These are phyloP conservation scores for Sporisorium scitamineum DNA, from an alignment of 1,284 basidiomycete species.

Conservation along the genomic window DNA sequence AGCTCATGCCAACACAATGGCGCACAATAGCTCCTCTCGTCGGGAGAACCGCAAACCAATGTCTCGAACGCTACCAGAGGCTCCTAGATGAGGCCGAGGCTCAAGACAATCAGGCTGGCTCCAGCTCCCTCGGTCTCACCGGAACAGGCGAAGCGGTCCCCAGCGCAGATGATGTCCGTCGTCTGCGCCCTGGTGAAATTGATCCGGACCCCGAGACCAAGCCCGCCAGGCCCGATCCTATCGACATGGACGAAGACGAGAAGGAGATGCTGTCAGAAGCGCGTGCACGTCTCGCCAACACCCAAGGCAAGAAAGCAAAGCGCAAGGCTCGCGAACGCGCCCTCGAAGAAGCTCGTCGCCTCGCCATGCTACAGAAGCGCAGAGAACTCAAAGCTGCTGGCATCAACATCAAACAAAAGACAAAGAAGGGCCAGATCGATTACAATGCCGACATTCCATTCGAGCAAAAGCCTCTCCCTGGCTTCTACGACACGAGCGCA, in stretches of 20 bases:
- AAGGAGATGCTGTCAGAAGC: constrained; percentile 99
- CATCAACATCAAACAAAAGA: constrained; percentile 80
- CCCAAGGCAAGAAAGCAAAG: constrained; percentile 99
- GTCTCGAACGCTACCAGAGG: constrained; percentile 97
- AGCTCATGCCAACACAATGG: constrained; percentile 99
- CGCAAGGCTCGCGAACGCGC: constrained; percentile 88
- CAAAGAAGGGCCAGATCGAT: constrained; percentile 98
- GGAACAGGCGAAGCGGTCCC: constrained; percentile 84
- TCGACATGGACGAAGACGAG: constrained; percentile 99
- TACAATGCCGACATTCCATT: constrained; percentile 99
- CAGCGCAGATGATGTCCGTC: constrained; percentile 87
- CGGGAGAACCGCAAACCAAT: constrained; percentile 97
- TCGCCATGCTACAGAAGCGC: constrained; percentile 97
- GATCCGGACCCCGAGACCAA: constrained; percentile 99
- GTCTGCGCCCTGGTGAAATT: constrained; percentile 93
- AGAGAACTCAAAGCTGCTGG: constrained; percentile 97
- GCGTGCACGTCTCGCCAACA: constrained; percentile 95
- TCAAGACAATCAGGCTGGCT: constrained; percentile 51
- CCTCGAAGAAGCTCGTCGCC: constrained; percentile 90
- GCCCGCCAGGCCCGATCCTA: constrained; percentile 96
- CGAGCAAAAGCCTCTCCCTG: constrained; percentile 92
- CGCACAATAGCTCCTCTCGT: constrained; percentile 98
- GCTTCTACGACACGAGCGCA: constrained; percentile 96
- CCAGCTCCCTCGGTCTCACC: constrained; percentile 75
- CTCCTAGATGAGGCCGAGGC: constrained; percentile 90